phyloP scores from a whole-genome alignment of 2,329 filamentous ascomycete genomes.

The Sarocladium brachiariae region DNA sequence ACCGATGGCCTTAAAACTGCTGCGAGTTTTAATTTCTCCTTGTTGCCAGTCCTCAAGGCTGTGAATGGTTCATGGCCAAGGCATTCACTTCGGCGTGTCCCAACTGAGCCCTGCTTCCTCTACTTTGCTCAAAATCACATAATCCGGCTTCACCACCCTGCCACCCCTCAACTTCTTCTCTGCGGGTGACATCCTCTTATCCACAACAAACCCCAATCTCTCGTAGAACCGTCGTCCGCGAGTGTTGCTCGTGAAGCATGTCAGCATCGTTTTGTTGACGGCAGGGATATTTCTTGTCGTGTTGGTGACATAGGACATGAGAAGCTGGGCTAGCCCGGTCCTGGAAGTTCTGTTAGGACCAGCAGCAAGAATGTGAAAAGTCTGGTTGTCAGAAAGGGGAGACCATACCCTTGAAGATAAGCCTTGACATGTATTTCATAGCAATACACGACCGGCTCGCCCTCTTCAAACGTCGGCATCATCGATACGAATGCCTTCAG shows the following conservation, averaged over 20 bases:
- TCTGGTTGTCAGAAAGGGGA: neutral
- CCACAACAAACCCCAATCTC: constrained; percentile 48
- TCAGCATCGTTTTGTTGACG: constrained; percentile 65
- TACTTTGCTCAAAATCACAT: constrained; percentile 50
- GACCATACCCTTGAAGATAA: constrained; percentile 43
- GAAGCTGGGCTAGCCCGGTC: constrained; percentile 53
- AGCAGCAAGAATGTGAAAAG: too few species aligned
- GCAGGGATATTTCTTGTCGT: constrained; percentile 47
- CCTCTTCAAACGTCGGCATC: constrained; percentile 65
- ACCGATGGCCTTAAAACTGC: too few species aligned
- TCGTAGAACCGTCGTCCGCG: constrained; percentile 54
- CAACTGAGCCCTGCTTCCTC: constrained; percentile 4
- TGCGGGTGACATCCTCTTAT: constrained; percentile 45
- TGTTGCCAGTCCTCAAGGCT: too few species aligned
- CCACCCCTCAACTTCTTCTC: constrained; percentile 47
- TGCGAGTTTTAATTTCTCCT: too few species aligned
- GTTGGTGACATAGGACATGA: constrained; percentile 50
- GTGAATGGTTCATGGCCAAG: too few species aligned
- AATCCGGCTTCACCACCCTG: constrained; percentile 47
- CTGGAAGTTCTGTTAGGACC: constrained; percentile 27
- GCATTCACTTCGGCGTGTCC: too few species aligned
- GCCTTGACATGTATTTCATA: constrained; percentile 68
- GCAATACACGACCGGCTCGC: constrained; percentile 62
- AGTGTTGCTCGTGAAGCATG: constrained; percentile 59
- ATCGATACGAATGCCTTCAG: constrained; percentile 56